A percentile compares a stretch with the other conserved stretches of the same genome.
phyloP scores from a whole-genome alignment of 768 basidiomycete genomes.

The Lepiota brunneoincarnata region DNA sequence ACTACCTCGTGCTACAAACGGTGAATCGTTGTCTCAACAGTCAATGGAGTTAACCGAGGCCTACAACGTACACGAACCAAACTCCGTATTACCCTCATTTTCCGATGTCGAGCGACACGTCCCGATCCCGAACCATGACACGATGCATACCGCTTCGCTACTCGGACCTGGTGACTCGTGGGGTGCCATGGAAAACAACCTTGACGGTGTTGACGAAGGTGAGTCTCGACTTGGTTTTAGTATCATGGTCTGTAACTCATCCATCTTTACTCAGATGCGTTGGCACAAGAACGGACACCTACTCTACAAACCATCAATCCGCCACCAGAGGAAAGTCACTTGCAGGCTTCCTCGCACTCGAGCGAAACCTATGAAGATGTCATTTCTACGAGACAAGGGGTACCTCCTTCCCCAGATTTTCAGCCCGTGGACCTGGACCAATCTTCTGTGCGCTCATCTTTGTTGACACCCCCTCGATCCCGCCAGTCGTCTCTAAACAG shows the following conservation, averaged over 20 bases:
- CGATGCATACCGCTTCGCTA: constrained; percentile 8
- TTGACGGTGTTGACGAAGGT: neutral
- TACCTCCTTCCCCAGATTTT: neutral
- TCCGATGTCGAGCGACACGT: neutral
- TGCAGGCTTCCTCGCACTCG: neutral
- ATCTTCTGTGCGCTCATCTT: constrained; percentile 1
- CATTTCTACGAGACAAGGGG: neutral
- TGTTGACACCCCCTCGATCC: constrained; percentile 14
- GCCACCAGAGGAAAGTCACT: neutral
- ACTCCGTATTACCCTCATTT: constrained; percentile 3
- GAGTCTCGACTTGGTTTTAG: neutral
- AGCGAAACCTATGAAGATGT: neutral
- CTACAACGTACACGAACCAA: constrained; percentile 5
- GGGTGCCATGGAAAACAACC: neutral
- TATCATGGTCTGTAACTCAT: neutral
- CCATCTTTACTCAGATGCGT: neutral
- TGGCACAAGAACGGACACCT: constrained; percentile 21
- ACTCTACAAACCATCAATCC: constrained; percentile 17
- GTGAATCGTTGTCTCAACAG: constrained; percentile 1
- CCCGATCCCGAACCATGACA: neutral
- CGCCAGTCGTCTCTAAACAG: constrained; percentile 30
- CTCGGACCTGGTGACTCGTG: neutral
- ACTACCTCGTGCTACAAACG: neutral
- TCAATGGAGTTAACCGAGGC: constrained; percentile 11
- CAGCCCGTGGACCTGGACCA: neutral